phyloP scores from a whole-genome alignment of 2,329 filamentous ascomycete species.

The Verticillium nonalfalfae region DNA sequence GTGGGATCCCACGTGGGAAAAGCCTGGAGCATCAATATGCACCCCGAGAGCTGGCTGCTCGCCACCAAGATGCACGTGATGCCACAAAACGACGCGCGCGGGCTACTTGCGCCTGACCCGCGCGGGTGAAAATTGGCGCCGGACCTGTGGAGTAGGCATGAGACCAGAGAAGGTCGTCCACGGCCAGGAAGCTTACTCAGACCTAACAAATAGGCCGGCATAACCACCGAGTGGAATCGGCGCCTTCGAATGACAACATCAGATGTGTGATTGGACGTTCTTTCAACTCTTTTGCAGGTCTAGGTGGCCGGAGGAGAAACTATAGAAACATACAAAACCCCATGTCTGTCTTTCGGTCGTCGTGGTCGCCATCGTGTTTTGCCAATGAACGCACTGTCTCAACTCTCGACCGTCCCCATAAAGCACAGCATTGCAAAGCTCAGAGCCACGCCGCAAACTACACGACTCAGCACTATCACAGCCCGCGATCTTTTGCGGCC shows the following conservation, averaged over 20 bases:
- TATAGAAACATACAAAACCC: neutral
- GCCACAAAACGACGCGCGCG: neutral
- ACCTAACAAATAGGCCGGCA: neutral
- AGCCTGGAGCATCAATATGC: neutral
- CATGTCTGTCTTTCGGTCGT: neutral
- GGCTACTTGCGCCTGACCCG: neutral
- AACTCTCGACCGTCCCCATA: neutral
- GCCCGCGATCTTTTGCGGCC: neutral
- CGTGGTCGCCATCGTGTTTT: no score
- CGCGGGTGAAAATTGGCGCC: neutral
- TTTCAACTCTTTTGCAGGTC: neutral
- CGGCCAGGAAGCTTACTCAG: neutral
- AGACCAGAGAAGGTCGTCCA: neutral
- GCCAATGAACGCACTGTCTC: neutral
- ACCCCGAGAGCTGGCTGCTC: neutral
- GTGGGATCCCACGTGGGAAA: neutral
- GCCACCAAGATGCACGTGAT: neutral
- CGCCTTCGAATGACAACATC: neutral
- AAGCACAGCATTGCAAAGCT: neutral
- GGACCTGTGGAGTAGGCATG: neutral
- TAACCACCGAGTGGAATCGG: neutral
- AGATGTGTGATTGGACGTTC: neutral
- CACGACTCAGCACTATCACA: neutral
- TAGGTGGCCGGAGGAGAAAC: neutral
- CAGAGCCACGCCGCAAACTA: neutral